Evolutionary conservation across 371 early-diverging fungal species (phyloP).

Genomic region (Mucor irregularis): DNA sequence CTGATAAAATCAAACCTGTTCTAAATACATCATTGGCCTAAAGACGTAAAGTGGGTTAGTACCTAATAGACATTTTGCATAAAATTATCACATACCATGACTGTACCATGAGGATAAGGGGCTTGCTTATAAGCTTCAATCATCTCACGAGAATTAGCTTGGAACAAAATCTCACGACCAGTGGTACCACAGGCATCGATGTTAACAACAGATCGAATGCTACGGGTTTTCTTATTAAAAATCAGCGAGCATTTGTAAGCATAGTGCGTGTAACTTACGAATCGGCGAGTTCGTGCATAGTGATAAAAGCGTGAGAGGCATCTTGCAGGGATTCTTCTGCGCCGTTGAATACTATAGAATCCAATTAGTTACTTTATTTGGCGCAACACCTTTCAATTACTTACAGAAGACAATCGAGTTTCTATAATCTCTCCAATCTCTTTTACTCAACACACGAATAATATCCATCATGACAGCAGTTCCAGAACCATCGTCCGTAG

Average conservation of each 20-base stretch:
- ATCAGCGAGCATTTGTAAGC: not conserved
- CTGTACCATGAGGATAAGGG: slow-evolving; percentile 75
- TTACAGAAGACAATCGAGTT: slow-evolving; percentile 64
- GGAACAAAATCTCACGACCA: slow-evolving; percentile 77
- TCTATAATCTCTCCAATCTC: slow-evolving; percentile 50
- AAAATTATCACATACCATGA: slow-evolving; percentile 65
- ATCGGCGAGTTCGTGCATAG: slow-evolving; percentile 61
- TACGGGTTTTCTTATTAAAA: slow-evolving; percentile 7
- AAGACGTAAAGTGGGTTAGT: no score
- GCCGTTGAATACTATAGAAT: slow-evolving; percentile 71
- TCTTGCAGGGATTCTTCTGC: slow-evolving; percentile 82
- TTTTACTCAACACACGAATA: slow-evolving; percentile 61
- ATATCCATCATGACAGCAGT: slow-evolving; percentile 75
- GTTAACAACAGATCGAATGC: slow-evolving; percentile 69
- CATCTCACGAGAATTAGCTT: slow-evolving; percentile 71
- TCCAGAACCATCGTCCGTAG: slow-evolving; percentile 72
- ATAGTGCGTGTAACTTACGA: slow-evolving; percentile 27
- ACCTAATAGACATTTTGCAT: no score
- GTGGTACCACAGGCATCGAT: slow-evolving; percentile 74
- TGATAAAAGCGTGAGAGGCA: slow-evolving; percentile 76
- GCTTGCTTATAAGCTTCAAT: slow-evolving; percentile 71
- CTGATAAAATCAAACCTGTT: slow-evolving; percentile 71
- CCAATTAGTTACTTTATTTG: not conserved
- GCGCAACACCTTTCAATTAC: slow-evolving; percentile 13
- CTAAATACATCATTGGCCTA: slow-evolving; percentile 77